Percentiles rank a stretch among this genome's conserved stretches.
These are phyloP conservation scores for Fusarium multiceps DNA, from an alignment of 2,329 filamentous ascomycete species.

Conservation along the genomic window DNA sequence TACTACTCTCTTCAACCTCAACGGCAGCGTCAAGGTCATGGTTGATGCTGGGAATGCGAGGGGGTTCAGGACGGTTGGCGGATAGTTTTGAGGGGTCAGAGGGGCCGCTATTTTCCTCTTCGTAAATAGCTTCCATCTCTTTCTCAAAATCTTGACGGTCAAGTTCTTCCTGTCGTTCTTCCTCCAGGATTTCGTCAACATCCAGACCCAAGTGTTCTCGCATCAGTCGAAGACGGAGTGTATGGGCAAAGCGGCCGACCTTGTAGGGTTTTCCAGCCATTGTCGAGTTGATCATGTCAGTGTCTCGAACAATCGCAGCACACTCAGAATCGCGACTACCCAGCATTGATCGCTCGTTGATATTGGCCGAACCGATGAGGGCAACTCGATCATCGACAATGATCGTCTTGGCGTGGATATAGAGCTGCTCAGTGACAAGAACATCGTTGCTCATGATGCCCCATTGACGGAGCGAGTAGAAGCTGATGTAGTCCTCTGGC, in stretches of 20 bases:
- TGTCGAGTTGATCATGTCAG: constrained; percentile 88
- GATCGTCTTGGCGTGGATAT: constrained; percentile 98
- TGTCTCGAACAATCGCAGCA: constrained; percentile 89
- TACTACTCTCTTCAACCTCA: constrained; percentile 52
- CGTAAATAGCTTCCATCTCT: constrained; percentile 73
- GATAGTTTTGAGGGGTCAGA: constrained; percentile 45
- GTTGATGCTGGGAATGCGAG: constrained; percentile 71
- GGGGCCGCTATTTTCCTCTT: constrained; percentile 55
- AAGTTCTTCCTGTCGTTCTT: constrained; percentile 76
- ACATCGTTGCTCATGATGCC: constrained; percentile 87
- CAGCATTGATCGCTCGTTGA: constrained; percentile 97
- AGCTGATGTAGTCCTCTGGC: constrained; percentile 94
- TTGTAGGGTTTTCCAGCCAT: constrained; percentile 92
- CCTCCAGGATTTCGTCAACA: constrained; percentile 88
- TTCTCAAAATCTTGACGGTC: constrained; percentile 67
- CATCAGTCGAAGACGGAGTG: constrained; percentile 92
- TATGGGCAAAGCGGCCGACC: constrained; percentile 92
- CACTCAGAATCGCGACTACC: constrained; percentile 92
- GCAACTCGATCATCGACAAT: constrained; percentile 93
- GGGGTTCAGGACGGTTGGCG: constrained; percentile 45
- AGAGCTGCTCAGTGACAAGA: constrained; percentile 93
- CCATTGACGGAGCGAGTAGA: constrained; percentile 93
- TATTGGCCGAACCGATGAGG: constrained; percentile 97
- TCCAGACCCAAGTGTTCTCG: constrained; percentile 96
- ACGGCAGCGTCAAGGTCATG: constrained; percentile 64